phyloP scores from a whole-genome alignment of 1,139 yeast genomes.

The Pichia sp. region DNA sequence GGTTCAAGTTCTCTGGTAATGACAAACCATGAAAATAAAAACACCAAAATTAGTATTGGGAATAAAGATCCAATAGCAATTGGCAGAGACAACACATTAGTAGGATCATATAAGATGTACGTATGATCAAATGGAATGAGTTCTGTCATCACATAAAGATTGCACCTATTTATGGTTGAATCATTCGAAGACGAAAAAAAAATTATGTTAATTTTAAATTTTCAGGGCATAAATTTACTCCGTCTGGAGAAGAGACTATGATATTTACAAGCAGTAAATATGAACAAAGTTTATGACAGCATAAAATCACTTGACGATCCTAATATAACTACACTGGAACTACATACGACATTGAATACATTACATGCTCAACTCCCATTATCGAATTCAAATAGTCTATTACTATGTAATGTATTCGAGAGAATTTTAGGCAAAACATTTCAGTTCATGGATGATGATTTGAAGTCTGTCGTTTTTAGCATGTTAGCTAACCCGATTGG shows the following conservation, averaged over 20 bases:
- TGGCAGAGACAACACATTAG: conserved; percentile 49
- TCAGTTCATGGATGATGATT: conserved; percentile 3
- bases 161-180: too few species aligned
- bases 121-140: conserved; percentile 56
- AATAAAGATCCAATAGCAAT: conserved; percentile 69
- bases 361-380: conserved; percentile 3
- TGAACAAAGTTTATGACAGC: too few species aligned
- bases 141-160: background rate
- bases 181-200: too few species aligned
- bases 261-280: too few species aligned
- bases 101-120: conserved; percentile 69
- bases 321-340: conserved; percentile 6
- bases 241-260: too few species aligned
- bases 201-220: background rate
- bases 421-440: conserved; percentile 11
- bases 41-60: conserved; percentile 77
- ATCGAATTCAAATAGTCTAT: conserved; percentile 4
- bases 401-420: conserved; percentile 5
- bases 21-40: conserved; percentile 78
- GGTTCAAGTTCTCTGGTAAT: conserved; percentile 82
- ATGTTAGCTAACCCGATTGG: conserved; percentile 2
- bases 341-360: conserved; percentile 8
- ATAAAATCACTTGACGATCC: too few species aligned
- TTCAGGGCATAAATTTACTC: background rate
- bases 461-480: conserved; percentile 1